Evolutionary conservation across 169 alveolate species (phyloP).

Genomic region (Cryptosporidium felis): DNA sequence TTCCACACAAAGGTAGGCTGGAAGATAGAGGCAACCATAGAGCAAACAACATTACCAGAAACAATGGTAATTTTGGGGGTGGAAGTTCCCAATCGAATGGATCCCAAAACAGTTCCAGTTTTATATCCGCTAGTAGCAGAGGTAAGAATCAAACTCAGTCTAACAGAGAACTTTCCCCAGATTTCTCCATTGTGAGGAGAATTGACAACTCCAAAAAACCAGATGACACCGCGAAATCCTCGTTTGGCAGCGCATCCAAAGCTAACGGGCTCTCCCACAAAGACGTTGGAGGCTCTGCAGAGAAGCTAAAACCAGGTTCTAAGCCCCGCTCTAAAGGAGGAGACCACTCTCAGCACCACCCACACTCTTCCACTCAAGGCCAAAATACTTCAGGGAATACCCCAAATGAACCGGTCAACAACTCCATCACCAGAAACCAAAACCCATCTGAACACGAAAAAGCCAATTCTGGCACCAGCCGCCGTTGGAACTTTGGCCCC

Average conservation of each 20-base stretch:
- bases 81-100: background rate
- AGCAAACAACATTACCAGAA: background rate
- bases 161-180: slow-evolving; percentile 56
- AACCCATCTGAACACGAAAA: background rate
- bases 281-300: background rate
- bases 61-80: background rate
- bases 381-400: too few relatives aligned
- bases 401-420: background rate
- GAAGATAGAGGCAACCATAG: slow-evolving; percentile 7
- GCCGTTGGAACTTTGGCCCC: slow-evolving; percentile 22
- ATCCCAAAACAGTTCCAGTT: background rate
- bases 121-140: background rate
- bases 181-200: slow-evolving; percentile 49
- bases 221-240: too few relatives aligned
- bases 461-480: background rate
- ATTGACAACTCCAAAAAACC: background rate
- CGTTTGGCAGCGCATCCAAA: too few relatives aligned
- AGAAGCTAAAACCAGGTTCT: background rate
- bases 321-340: background rate
- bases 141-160: background rate
- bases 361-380: background rate
- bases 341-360: background rate
- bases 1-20: background rate
- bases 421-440: background rate
- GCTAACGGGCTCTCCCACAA: too few relatives aligned